Percentiles rank a stretch among this genome's conserved stretches.
phyloP scores from a whole-genome alignment of 805 yeast species.

The Myxozyma neglecta region DNA sequence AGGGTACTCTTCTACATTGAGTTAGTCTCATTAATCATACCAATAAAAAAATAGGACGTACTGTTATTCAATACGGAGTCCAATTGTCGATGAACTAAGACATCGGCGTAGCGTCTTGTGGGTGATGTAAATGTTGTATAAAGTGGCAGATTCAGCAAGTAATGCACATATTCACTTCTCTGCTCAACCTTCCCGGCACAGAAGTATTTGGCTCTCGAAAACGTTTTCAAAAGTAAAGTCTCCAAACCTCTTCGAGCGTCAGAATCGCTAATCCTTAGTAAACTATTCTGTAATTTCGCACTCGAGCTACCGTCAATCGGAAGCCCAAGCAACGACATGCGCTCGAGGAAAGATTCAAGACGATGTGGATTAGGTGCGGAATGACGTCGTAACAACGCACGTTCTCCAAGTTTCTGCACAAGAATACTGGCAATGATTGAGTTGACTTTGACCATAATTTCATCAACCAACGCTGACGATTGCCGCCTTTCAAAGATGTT shows the following conservation, averaged over 20 bases:
- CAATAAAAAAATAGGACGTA: conserved; percentile 2
- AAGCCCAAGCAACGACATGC: conserved; percentile 54
- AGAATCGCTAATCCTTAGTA: conserved; percentile 62
- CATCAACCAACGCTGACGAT: conserved; percentile 63
- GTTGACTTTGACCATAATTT: conserved; percentile 78
- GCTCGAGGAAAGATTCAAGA: conserved; percentile 73
- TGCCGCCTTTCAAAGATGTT: conserved; percentile 66
- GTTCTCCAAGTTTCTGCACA: conserved; percentile 73
- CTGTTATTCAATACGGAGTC: conserved; percentile 55
- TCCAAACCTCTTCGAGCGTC: conserved; percentile 71
- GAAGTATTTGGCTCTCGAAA: conserved; percentile 82
- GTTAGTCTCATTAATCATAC: background rate
- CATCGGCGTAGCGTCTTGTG: conserved; percentile 85
- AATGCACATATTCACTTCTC: conserved; percentile 74
- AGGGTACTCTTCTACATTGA: conserved; percentile 23
- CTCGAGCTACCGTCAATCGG: conserved; percentile 73
- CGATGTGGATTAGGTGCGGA: conserved; percentile 79
- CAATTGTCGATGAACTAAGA: conserved; percentile 88
- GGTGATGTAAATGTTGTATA: conserved; percentile 96
- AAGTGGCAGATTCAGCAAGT: conserved; percentile 75
- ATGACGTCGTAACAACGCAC: conserved; percentile 83
- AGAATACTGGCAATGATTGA: conserved; percentile 79
- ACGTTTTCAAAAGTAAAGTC: conserved; percentile 73
- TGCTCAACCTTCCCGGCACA: conserved; percentile 80
- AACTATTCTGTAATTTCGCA: conserved; percentile 67